These are phyloP conservation scores for Bretschneidera sinensis DNA, from an alignment of 345 rosid species.

Conservation along the genomic window DNA sequence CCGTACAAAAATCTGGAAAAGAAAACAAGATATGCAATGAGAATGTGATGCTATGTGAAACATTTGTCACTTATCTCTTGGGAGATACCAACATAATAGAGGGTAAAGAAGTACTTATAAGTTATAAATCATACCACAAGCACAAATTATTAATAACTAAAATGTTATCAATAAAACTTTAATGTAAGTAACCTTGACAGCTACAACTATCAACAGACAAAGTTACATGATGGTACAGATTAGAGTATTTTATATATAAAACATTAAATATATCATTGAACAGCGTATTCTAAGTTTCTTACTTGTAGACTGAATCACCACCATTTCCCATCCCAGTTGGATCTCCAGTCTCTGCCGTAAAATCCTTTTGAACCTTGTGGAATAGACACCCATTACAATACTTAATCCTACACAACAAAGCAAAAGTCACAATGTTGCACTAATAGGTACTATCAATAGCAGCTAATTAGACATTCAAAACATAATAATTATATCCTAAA, in stretches of 20 bases:
- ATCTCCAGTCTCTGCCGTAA: conserved; percentile 77
- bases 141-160: neutral
- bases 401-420: conserved; percentile 53
- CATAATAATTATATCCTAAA: no score
- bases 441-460: neutral
- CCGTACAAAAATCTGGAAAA: conserved; percentile 70
- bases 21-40: neutral
- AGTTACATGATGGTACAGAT: neutral
- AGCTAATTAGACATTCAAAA: neutral
- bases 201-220: neutral
- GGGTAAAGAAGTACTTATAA: neutral
- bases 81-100: neutral
- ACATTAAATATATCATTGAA: neutral
- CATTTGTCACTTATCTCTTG: neutral
- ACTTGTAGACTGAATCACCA: conserved; percentile 91
- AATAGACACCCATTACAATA: conserved; percentile 86
- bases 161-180: neutral
- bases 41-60: neutral
- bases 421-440: neutral
- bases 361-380: conserved; percentile 89
- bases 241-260: neutral
- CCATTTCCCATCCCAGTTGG: conserved; percentile 80
- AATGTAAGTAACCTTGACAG: neutral
- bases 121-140: neutral
- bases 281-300: conserved; percentile 16